phyloP scores from a whole-genome alignment of 1,284 basidiomycete species.

The Schizophyllum commune region DNA sequence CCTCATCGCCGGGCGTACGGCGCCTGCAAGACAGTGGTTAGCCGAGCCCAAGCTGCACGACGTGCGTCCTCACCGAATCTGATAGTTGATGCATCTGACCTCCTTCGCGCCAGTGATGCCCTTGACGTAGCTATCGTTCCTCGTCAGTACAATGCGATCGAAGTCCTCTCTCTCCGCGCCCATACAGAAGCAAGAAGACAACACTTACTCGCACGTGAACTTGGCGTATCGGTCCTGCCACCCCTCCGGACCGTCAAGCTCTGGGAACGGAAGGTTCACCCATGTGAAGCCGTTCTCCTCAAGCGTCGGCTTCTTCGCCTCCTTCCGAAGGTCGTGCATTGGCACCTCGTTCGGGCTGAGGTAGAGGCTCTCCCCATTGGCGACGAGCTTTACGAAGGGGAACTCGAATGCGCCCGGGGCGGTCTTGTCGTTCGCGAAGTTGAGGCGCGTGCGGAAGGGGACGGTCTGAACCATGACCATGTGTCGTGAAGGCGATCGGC shows the following conservation, averaged over 20 bases:
- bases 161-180: no score
- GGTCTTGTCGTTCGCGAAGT: constrained; percentile 2
- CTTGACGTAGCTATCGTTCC: constrained; percentile 5
- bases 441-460: not conserved
- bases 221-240: constrained; percentile 8
- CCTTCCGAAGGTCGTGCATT: constrained; percentile 4
- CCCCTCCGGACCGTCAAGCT: constrained; percentile 5
- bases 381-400: constrained; percentile 6
- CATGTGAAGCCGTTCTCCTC: constrained; percentile 8
- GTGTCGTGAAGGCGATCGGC: not conserved
- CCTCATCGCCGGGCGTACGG: not conserved
- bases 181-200: not conserved
- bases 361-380: constrained; percentile 5
- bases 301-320: constrained; percentile 1
- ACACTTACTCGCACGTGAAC: constrained; percentile 6
- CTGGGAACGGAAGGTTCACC: constrained; percentile 4
- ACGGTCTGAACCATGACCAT: not conserved
- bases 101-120: constrained; percentile 5
- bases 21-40: not conserved
- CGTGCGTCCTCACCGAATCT: constrained; percentile 6
- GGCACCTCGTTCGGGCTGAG: constrained; percentile 5
- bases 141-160: not conserved
- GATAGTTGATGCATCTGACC: constrained; percentile 4
- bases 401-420: constrained; percentile 7
- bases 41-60: not conserved